Base-by-base conservation (phyloP, 1,284 basidiomycete species). In the Pisolithus thermaeus region DNA sequence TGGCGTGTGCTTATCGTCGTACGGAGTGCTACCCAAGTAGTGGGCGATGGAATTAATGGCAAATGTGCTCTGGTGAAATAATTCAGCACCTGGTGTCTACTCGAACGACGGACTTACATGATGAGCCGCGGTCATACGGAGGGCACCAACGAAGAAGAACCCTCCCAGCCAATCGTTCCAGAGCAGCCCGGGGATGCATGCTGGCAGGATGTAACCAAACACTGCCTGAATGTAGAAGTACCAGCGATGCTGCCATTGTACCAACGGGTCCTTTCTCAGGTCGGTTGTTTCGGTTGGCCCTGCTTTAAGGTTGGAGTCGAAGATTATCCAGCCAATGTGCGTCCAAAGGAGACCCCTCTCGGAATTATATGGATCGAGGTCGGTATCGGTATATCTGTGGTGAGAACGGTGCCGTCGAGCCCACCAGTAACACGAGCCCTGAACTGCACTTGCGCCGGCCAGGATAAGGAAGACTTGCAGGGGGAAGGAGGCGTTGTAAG, bases 401-500 rank as follows among this genome's bases (percentile, higher is more conserved):
- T 95, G 92, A 38, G 91, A 90, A 52, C 92, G 84, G 70, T 95
- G 92, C 32, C 87, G 82, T 50, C 89, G 81, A n/a, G 89, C 83
- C 92, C 92, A 96, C 92, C 92, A 96, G 62, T 82, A 84, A 69
- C 90, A 90, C 11, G 90, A 92, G 1, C 92, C 92, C 71, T 95
- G 87, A 3, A 93, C 88, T 4, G 92, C 88, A 61, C 92, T 91
- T 16, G 88, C 83, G 9, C 92, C 92, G 11, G 84, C 87, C 44
- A 84, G 69, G 12, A 90, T 78, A 41, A 96, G 78, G 62, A 85
- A 78, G 57, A 85, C 75, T 64, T 92, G 87, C 7, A 96, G 78
- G 16, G 84, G 80, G 23, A 74, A 68, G 30, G 83, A 83, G 3
- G 92, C 93, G 52, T 88, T 88, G 70, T 92, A 96, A 0, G 91